These are phyloP conservation scores for Trichomonascaceae sp. DNA, from an alignment of 1,139 yeast species.

Conservation along the genomic window DNA sequence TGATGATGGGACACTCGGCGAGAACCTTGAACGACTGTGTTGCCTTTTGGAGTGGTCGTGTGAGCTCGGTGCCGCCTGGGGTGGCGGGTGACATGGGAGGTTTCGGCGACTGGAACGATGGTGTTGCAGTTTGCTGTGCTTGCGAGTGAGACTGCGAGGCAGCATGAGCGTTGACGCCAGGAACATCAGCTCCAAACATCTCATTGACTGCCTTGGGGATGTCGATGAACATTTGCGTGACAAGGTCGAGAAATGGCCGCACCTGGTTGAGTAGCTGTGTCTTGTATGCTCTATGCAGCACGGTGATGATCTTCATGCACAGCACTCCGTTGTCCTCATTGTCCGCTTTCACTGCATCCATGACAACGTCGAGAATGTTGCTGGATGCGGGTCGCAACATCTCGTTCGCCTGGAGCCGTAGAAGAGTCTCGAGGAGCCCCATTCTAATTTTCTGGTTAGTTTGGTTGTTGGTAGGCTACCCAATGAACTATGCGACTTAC, in stretches of 20 bases:
- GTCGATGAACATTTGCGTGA: slow-evolving; percentile 66
- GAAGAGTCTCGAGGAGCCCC: slow-evolving; percentile 64
- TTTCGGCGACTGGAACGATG: slow-evolving; percentile 27
- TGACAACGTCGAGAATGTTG: slow-evolving; percentile 46
- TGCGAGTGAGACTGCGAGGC: slow-evolving; percentile 8
- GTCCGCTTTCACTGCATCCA: slow-evolving; percentile 51
- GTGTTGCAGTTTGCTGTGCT: slow-evolving; percentile 14
- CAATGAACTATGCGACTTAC: slow-evolving; percentile 10
- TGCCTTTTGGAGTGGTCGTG: slow-evolving; percentile 36
- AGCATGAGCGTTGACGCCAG: slow-evolving; percentile 6
- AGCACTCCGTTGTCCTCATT: slow-evolving; percentile 94
- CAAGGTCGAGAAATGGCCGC: slow-evolving; percentile 63
- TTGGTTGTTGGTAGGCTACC: too few species aligned
- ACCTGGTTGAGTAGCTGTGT: slow-evolving; percentile 56
- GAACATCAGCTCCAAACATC: slow-evolving; percentile 32
- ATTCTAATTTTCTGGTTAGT: slow-evolving; percentile 41
- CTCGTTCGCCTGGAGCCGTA: slow-evolving; percentile 74
- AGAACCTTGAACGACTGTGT: slow-evolving; percentile 79
- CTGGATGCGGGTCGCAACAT: slow-evolving; percentile 61
- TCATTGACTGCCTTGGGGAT: slow-evolving; percentile 64
- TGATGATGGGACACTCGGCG: slow-evolving; percentile 94
- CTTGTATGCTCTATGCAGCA: slow-evolving; percentile 78
- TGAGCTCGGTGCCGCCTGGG: slow-evolving; percentile 18
- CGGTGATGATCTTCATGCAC: slow-evolving; percentile 82
- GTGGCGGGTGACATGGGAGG: slow-evolving; percentile 32